Evolutionary conservation across 2,329 filamentous ascomycete species (phyloP), one percentile per base, ranked within the genome.

Genomic region (Alternaria sp.): DNA sequence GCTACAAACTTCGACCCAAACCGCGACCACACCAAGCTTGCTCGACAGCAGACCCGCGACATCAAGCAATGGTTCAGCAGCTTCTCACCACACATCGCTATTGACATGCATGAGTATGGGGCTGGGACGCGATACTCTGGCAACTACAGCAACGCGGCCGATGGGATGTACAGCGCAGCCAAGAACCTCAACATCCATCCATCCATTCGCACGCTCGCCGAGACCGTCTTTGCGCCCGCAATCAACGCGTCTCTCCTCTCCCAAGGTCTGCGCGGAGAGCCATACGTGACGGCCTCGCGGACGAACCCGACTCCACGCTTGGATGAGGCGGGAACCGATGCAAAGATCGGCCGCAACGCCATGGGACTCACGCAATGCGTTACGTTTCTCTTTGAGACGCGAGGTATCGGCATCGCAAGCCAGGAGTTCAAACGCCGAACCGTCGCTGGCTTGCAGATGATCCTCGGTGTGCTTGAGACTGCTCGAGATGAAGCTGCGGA

Each of bases 1-100:
- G 77, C 78, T 1, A 75, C 74, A n/a, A 79, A 78, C 61, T 78
- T 75, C 57, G 79, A 81, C 55, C 73, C 76, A 0, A 81, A 80
- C 59, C 73, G 78, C 47, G 79, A 81, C 55, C 77, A 80, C 65
- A 71, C 73, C 9, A 81, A 80, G 57, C 72, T 79, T 21, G 70
- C 66, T 3, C 74, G 79, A 44, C 71, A 75, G 54, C 78, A 81
- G 50, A 78, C 77, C 0, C 71, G 75, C 13, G 68, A 78, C 32
- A 75, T 81, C 57, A 81, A 79, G 52, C 50, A 63, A 26, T 74
- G 73, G 40, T 78, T 77, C 61, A 73, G 58, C 21, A 59, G 53
- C 11, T 80, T 77, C 26, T 67, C 70, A 3, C 77, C 78, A 4
- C 75, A 80, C 47, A 69, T 81, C 8, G 74, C 75, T 0, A 67